A percentile compares a stretch with the other conserved stretches of the same genome.
Conservation (phyloP, 345 rosid genomes). For the Eucalyptus cloeziana region DNA sequence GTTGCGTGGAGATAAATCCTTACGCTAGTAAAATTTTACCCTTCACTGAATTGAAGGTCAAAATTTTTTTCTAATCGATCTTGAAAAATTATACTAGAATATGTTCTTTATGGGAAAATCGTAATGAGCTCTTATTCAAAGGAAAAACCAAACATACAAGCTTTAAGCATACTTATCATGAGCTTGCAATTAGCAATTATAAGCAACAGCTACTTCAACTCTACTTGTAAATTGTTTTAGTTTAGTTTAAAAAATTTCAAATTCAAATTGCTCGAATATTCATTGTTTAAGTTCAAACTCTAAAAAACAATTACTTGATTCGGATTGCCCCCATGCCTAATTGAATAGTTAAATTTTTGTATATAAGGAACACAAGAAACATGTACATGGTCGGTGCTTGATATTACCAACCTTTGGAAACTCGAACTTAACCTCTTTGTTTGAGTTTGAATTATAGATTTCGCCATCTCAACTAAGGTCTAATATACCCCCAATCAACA, state of each 20-base stretch:
- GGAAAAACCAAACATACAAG: background rate
- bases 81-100: background rate
- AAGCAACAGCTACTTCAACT: background rate
- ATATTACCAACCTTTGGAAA: background rate
- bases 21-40: background rate
- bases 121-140: background rate
- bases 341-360: background rate
- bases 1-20: background rate
- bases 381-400: accelerated
- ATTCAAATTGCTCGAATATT: background rate
- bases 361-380: background rate
- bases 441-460: accelerated
- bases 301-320: background rate
- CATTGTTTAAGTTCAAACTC: background rate
- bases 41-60: background rate
- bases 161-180: background rate
- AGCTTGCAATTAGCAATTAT: background rate
- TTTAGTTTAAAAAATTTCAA: accelerated
- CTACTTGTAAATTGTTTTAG: background rate
- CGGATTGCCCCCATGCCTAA: accelerated
- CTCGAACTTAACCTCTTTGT: background rate
- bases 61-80: background rate
- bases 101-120: background rate
- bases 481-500: background rate
- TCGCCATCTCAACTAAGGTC: background rate